These are phyloP conservation scores for Citrullus mucosospermus DNA, from an alignment of 306 rosid species.

Conservation along the genomic window DNA sequence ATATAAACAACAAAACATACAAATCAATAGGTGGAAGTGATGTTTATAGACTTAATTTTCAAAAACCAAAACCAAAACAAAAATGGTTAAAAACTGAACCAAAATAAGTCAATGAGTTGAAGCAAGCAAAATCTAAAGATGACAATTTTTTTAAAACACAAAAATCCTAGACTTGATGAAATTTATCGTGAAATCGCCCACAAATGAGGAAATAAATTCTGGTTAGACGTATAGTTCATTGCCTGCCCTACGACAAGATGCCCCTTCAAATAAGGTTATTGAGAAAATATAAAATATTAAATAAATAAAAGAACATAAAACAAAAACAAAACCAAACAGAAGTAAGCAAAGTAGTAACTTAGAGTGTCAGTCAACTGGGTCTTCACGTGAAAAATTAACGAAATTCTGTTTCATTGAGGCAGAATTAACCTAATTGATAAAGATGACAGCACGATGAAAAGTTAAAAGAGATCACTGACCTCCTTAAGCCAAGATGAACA, in stretches of 20 bases:
- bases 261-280: not conserved
- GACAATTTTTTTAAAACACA: not conserved
- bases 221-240: not conserved
- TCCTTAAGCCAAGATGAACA: slow-evolving; percentile 57
- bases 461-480: slow-evolving; percentile 25
- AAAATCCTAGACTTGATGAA: not conserved
- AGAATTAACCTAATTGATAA: not conserved
- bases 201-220: not conserved
- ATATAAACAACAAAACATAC: too few species aligned
- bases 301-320: not conserved
- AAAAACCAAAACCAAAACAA: too few species aligned
- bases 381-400: not conserved
- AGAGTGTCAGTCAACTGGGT: not conserved
- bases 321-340: not conserved
- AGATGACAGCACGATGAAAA: not conserved
- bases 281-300: not conserved
- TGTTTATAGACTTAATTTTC: too few species aligned
- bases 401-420: not conserved
- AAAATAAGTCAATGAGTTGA: not conserved
- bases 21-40: too few species aligned
- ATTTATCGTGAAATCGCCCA: not conserved
- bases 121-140: not conserved
- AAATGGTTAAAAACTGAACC: too few species aligned
- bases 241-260: not conserved
- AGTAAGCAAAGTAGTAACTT: not conserved